Conservation (phyloP, 1,284 basidiomycete species). For the Gomphus bonarii region DNA sequence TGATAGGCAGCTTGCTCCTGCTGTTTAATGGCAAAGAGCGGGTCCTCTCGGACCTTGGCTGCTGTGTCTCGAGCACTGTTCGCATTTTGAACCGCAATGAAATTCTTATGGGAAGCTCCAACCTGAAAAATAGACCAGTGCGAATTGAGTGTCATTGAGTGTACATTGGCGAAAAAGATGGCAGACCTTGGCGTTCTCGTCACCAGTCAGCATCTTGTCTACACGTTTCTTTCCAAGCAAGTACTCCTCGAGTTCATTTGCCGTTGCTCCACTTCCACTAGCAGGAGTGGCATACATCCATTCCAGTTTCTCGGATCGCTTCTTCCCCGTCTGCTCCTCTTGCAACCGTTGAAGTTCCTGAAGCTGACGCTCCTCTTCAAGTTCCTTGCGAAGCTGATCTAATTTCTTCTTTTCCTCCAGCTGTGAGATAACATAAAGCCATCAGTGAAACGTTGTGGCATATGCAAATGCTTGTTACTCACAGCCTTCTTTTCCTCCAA, state of each 20-base stretch:
- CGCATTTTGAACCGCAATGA: constrained; percentile 89
- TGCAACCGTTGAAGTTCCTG: constrained; percentile 93
- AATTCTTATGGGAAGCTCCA: constrained; percentile 78
- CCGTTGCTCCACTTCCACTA: constrained; percentile 69
- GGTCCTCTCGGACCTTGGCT: constrained; percentile 93
- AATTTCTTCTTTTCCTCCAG: constrained; percentile 98
- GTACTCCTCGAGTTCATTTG: constrained; percentile 93
- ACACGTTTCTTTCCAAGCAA: constrained; percentile 97
- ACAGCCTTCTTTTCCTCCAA: constrained; percentile 94
- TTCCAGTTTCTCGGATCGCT: constrained; percentile 87
- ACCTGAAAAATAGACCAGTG: constrained; percentile 33
- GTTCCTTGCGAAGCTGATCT: constrained; percentile 92
- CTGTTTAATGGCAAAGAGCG: constrained; percentile 91
- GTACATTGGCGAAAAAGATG: neutral
- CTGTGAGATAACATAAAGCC: constrained; percentile 28
- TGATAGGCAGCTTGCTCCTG: constrained; percentile 94
- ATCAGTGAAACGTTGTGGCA: constrained; percentile 1
- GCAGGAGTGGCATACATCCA: constrained; percentile 99
- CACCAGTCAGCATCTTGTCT: constrained; percentile 87
- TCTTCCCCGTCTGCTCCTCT: constrained; percentile 90
- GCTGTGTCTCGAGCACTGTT: constrained; percentile 86
- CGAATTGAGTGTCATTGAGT: neutral
- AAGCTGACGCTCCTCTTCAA: constrained; percentile 93
- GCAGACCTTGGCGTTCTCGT: constrained; percentile 79
- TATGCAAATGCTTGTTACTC: constrained; percentile 23